Percentiles rank a stretch among this genome's conserved stretches.
These are phyloP conservation scores for Brassica juncea DNA, from an alignment of 345 rosid genomes.

Conservation along the genomic window DNA sequence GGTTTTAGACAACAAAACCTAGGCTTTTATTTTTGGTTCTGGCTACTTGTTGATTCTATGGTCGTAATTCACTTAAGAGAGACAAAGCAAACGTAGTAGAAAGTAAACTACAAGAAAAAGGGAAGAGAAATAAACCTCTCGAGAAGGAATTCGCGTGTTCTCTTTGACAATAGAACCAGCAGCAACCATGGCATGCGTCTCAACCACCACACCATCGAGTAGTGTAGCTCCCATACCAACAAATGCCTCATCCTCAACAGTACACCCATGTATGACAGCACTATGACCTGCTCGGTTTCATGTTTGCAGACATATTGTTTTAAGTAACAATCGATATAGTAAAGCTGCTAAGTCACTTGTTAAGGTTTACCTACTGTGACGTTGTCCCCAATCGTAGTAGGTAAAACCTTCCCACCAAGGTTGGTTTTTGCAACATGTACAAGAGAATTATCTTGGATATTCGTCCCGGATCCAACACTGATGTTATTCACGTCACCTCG, in stretches of 20 bases:
- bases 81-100: neutral
- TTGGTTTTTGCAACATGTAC: conserved; percentile 97
- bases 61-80: neutral
- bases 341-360: neutral
- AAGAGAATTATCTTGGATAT: conserved; percentile 95
- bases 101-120: neutral
- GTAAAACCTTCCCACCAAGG: conserved; percentile 80
- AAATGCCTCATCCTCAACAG: conserved; percentile 88
- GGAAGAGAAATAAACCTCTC: conserved; percentile 61
- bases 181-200: conserved; percentile 92
- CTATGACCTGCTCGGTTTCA: conserved; percentile 67
- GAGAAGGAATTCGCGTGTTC: conserved; percentile 76
- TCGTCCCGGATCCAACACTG: conserved; percentile 82
- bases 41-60: neutral
- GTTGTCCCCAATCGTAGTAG: conserved; percentile 85
- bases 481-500: conserved; percentile 96
- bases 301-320: neutral
- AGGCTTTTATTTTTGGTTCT: neutral
- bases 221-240: conserved; percentile 92
- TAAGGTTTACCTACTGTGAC: conserved; percentile 85
- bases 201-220: conserved; percentile 83
- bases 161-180: conserved; percentile 91
- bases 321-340: neutral
- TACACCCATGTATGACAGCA: conserved; percentile 86
- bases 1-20: neutral